Evolutionary conservation across 2,329 filamentous ascomycete genomes (phyloP).

Genomic region (Colletotrichum camelliae): DNA sequence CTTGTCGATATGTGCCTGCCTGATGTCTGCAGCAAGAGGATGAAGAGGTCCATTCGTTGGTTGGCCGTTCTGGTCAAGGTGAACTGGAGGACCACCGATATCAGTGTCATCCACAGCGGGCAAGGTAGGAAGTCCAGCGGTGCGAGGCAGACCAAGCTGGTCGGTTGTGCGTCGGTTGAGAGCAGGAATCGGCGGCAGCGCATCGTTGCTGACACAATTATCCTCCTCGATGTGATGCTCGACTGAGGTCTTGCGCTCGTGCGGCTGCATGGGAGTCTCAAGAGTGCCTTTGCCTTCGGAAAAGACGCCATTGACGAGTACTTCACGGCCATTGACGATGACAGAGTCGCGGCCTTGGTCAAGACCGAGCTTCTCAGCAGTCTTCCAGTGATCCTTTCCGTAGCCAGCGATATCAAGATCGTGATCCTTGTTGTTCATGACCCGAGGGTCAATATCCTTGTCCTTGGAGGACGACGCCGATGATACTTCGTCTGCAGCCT

Average conservation of each 20-base stretch:
- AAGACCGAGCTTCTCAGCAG: constrained; percentile 63
- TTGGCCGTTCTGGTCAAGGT: constrained; percentile 58
- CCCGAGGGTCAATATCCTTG: constrained; percentile 34
- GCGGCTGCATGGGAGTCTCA: constrained; percentile 52
- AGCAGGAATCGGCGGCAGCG: constrained; percentile 63
- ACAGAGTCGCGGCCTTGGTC: constrained; percentile 74
- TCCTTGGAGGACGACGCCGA: constrained; percentile 35
- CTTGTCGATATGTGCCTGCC: constrained; percentile 75
- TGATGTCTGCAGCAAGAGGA: constrained; percentile 70
- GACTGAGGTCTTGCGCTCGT: constrained; percentile 33
- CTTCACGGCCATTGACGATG: constrained; percentile 71
- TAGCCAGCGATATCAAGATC: constrained; percentile 79
- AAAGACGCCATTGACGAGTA: constrained; percentile 69
- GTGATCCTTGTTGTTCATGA: constrained; percentile 68
- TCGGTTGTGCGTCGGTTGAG: constrained; percentile 66
- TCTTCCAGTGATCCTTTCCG: constrained; percentile 77
- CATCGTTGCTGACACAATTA: constrained; percentile 43
- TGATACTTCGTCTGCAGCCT: constrained; percentile 47
- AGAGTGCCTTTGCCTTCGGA: constrained; percentile 69
- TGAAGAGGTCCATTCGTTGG: constrained; percentile 50
- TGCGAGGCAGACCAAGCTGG: constrained; percentile 70
- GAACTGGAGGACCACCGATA: constrained; percentile 75
- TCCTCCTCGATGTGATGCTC: constrained; percentile 24
- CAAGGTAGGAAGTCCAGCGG: constrained; percentile 73
- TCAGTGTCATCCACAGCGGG: constrained; percentile 80